phyloP scores from a whole-genome alignment of 2,329 filamentous ascomycete species.

The Fusarium azukiicola region DNA sequence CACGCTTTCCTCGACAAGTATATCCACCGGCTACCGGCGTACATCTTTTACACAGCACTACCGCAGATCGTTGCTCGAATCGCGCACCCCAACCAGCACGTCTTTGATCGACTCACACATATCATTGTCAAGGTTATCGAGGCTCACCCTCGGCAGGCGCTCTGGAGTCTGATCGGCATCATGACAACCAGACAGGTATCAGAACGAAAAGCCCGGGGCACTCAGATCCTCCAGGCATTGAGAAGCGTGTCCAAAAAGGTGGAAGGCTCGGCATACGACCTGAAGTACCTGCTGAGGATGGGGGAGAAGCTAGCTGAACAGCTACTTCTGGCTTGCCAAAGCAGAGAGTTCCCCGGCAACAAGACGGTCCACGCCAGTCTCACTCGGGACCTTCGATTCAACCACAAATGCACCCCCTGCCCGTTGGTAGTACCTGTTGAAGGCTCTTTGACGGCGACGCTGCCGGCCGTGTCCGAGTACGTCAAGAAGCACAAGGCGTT shows the following conservation, averaged over 20 bases:
- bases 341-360: slow-evolving; percentile 85
- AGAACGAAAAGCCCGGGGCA: slow-evolving; percentile 80
- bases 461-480: slow-evolving; percentile 88
- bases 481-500: slow-evolving; percentile 92
- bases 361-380: slow-evolving; percentile 86
- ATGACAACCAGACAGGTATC: slow-evolving; percentile 87
- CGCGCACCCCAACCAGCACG: slow-evolving; percentile 88
- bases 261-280: slow-evolving; percentile 76
- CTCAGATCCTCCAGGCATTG: slow-evolving; percentile 74
- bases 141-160: slow-evolving; percentile 92
- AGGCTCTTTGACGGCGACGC: slow-evolving; percentile 88
- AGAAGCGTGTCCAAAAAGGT: slow-evolving; percentile 72
- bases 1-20: slow-evolving; percentile 91
- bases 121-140: slow-evolving; percentile 94
- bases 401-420: slow-evolving; percentile 90
- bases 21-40: slow-evolving; percentile 85
- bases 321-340: slow-evolving; percentile 89
- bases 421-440: slow-evolving; percentile 94
- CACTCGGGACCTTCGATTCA: slow-evolving; percentile 89
- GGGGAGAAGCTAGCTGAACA: slow-evolving; percentile 93
- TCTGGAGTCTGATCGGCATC: slow-evolving; percentile 95
- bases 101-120: slow-evolving; percentile 87
- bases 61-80: slow-evolving; percentile 98
- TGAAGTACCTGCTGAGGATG: slow-evolving; percentile 86
- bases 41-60: slow-evolving; percentile 90